Percentiles rank a stretch among this genome's conserved stretches.
These are phyloP conservation scores for Pseudocercospora eumusae DNA, from an alignment of 2,329 filamentous ascomycete species.

Conservation along the genomic window DNA sequence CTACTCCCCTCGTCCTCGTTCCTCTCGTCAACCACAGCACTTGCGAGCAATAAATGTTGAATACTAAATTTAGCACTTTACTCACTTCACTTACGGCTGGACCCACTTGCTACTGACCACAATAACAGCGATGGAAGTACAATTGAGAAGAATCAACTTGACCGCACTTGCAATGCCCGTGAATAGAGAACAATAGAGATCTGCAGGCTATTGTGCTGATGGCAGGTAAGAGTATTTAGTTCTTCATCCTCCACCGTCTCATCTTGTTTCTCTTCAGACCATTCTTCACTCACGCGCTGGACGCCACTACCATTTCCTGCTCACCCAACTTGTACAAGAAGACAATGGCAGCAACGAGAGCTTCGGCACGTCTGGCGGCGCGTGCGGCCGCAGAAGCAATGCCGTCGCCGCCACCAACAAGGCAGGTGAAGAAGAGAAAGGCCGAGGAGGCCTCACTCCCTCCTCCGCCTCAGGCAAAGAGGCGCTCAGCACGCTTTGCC, in stretches of 20 bases:
- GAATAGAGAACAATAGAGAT: slow-evolving; percentile 6
- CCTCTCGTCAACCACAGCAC: neutral
- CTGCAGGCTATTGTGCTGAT: neutral
- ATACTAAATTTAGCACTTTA: neutral
- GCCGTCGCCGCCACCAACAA: neutral
- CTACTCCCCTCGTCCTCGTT: neutral
- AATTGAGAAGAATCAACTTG: neutral
- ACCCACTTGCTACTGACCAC: neutral
- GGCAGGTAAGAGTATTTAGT: slow-evolving; percentile 4
- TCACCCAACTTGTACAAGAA: neutral
- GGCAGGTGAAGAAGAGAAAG: slow-evolving; percentile 6
- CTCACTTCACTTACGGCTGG: neutral
- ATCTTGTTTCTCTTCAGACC: neutral
- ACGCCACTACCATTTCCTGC: neutral
- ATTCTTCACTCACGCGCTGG: neutral
- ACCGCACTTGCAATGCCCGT: neutral
- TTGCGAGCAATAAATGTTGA: neutral
- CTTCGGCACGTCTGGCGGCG: neutral
- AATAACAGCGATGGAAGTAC: neutral
- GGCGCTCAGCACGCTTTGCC: neutral
- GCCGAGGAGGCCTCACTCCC: slow-evolving; percentile 6
- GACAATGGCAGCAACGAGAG: neutral
- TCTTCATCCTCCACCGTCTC: neutral
- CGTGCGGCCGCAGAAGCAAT: neutral
- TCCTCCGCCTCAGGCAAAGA: slow-evolving; percentile 3